Evolutionary conservation across 257 asterid genomes (phyloP).

Genomic region (Gentiana macrophylla): DNA sequence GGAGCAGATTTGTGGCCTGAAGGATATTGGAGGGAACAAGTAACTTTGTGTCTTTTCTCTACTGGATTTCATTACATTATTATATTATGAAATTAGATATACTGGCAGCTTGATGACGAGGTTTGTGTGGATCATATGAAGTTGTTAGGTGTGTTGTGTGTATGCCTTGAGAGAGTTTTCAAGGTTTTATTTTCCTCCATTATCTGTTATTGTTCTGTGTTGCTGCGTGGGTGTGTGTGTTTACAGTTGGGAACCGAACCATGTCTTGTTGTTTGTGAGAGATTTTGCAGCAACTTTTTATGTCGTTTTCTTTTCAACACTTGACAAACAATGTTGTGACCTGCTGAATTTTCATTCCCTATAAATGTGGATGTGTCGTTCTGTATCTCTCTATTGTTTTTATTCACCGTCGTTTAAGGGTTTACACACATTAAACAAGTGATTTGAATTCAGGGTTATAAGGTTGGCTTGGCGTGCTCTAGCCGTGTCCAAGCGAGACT

Average conservation of each 20-base stretch:
- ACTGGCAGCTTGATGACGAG: conserved; percentile 2
- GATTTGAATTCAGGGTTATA: no score
- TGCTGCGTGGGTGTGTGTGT: no score
- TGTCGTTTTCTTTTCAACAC: conserved; percentile 1
- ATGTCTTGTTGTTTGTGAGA: conserved; percentile 7
- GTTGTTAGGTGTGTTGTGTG: conserved; percentile 1
- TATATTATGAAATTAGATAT: neutral
- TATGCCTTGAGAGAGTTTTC: conserved; percentile 8
- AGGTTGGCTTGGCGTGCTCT: no score
- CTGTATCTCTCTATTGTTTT: neutral
- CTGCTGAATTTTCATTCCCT: conserved; percentile 6
- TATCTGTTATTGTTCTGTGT: no score
- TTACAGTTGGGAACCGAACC: neutral
- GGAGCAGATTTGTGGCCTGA: conserved; percentile 83
- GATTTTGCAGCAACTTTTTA: conserved; percentile 8
- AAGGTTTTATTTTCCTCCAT: no score
- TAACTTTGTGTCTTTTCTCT: conserved; percentile 13
- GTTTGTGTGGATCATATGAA: neutral
- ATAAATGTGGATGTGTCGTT: conserved; percentile 5
- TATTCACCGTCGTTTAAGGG: no score
- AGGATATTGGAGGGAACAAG: conserved; percentile 85
- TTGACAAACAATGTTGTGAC: neutral
- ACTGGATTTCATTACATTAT: neutral
- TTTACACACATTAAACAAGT: no score
- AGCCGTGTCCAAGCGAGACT: no score